Conservation (phyloP, 2,329 filamentous ascomycete genomes). For the Clathrospora elynae region DNA sequence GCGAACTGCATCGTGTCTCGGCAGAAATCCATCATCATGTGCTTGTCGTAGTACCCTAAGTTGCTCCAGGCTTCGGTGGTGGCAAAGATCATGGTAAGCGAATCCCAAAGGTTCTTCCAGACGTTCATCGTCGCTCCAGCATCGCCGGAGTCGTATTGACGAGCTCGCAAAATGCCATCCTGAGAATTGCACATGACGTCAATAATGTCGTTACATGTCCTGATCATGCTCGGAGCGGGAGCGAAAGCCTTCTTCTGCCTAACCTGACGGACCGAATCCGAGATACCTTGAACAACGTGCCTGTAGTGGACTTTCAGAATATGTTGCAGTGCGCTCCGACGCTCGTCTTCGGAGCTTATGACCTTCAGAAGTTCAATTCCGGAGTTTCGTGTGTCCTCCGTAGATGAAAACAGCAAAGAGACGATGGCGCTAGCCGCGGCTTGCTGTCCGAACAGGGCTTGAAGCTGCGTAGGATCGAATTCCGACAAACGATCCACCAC, state of each 20-base stretch:
- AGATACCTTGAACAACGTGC: conserved; percentile 62
- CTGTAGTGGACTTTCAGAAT: conserved; percentile 63
- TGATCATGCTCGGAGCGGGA: conserved; percentile 64
- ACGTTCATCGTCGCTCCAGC: conserved; percentile 71
- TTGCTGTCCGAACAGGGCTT: conserved; percentile 69
- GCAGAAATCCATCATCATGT: conserved; percentile 87
- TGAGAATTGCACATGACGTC: conserved; percentile 68
- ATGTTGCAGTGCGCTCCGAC: conserved; percentile 65
- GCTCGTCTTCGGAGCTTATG: conserved; percentile 71
- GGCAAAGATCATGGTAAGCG: conserved; percentile 78
- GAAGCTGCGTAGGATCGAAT: conserved; percentile 71
- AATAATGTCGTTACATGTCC: conserved; percentile 65
- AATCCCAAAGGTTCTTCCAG: conserved; percentile 85
- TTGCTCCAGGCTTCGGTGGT: conserved; percentile 83
- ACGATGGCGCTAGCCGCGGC: conserved; percentile 75
- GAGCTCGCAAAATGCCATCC: conserved; percentile 64
- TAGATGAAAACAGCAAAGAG: conserved; percentile 78
- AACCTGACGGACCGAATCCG: conserved; percentile 61
- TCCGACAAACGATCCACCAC: conserved; percentile 80
- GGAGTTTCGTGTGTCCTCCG: conserved; percentile 77
- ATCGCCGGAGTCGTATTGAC: conserved; percentile 64
- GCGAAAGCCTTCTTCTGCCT: conserved; percentile 63
- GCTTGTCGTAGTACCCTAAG: conserved; percentile 69
- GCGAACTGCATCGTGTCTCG: conserved; percentile 95
- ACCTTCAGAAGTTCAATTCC: conserved; percentile 82